Evolutionary conservation across 345 rosid genomes (phyloP).

Genomic region (Pseudoturritis turrita): DNA sequence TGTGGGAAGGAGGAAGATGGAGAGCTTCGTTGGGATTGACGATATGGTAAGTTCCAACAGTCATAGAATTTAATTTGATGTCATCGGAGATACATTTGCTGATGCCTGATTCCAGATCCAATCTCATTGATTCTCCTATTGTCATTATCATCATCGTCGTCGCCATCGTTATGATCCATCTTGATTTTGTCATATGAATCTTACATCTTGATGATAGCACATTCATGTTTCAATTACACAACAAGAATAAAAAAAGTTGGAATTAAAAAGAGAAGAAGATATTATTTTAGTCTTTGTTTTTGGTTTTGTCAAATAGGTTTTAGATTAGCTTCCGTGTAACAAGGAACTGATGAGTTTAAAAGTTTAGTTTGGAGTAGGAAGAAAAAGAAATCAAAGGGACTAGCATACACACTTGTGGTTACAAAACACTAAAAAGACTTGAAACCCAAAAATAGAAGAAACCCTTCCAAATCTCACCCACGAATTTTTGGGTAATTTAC

Average conservation of each 20-base stretch:
- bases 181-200: conserved; percentile 22
- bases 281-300: neutral
- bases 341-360: conserved; percentile 17
- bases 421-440: neutral
- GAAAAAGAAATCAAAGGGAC: neutral
- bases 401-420: conserved; percentile 17
- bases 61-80: conserved; percentile 54
- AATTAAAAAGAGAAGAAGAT: neutral
- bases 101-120: conserved; percentile 56
- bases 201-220: neutral
- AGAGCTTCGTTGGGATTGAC: conserved; percentile 51
- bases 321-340: conserved; percentile 14
- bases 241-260: neutral
- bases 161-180: conserved; percentile 12
- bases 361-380: neutral
- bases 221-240: neutral
- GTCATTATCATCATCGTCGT: conserved; percentile 14
- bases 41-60: conserved; percentile 56
- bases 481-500: neutral
- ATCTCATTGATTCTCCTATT: conserved; percentile 47
- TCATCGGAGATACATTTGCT: conserved; percentile 84
- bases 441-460: conserved; percentile 5
- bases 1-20: conserved; percentile 57
- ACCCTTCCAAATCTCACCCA: neutral
- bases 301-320: neutral